Evolutionary conservation across 2,329 filamentous ascomycete species (phyloP).

Genomic region (Biscogniauxia marginata): DNA sequence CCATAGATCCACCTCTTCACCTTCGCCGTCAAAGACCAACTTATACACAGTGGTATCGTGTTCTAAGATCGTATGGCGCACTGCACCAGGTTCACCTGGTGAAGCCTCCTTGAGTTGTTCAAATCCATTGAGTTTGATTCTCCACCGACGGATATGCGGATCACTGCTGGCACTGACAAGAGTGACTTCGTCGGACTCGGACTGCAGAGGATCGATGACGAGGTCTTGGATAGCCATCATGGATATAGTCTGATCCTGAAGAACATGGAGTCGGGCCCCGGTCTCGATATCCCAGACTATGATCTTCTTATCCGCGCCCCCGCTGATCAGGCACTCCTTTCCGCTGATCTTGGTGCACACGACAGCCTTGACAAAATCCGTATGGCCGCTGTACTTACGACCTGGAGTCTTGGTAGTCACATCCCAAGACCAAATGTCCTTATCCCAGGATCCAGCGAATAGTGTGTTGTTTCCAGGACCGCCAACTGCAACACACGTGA

Average conservation of each 20-base stretch:
- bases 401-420: conserved; percentile 52
- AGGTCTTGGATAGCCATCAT: conserved; percentile 82
- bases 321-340: conserved; percentile 67
- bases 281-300: conserved; percentile 77
- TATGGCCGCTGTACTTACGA: conserved; percentile 71
- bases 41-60: conserved; percentile 92
- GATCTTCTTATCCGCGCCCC: conserved; percentile 75
- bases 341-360: conserved; percentile 60
- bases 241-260: conserved; percentile 69
- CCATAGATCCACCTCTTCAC: conserved; percentile 74
- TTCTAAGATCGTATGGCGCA: conserved; percentile 60
- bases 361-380: conserved; percentile 88
- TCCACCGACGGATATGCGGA: conserved; percentile 77
- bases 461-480: conserved; percentile 56
- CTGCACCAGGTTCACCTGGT: conserved; percentile 39
- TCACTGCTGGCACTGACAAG: conserved; percentile 81
- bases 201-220: conserved; percentile 66
- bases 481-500: conserved; percentile 73
- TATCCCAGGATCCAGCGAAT: conserved; percentile 94
- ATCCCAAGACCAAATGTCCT: conserved; percentile 84
- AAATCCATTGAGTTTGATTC: conserved; percentile 51
- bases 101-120: conserved; percentile 54
- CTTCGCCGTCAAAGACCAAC: conserved; percentile 65
- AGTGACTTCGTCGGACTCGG: conserved; percentile 47
- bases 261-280: conserved; percentile 67